Conservation (phyloP, 1,284 basidiomycete species). For the Moesziomyces sp. region DNA sequence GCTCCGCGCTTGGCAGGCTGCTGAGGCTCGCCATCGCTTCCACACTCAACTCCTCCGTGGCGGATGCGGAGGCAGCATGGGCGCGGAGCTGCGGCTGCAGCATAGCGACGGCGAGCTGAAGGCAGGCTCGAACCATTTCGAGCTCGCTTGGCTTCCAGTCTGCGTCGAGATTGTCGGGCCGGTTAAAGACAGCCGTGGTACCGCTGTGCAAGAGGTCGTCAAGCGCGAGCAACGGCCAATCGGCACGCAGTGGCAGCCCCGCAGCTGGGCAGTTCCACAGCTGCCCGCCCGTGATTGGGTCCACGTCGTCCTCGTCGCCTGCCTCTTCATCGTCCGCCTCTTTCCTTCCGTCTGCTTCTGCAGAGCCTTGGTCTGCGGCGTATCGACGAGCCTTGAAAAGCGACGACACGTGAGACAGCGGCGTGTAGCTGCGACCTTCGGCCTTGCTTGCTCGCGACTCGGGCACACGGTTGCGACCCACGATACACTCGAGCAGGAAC, state of each 20-base stretch:
- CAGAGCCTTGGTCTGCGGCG: too few species aligned
- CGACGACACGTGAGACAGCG: slow-evolving; percentile 19
- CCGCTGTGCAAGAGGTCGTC: slow-evolving; percentile 77
- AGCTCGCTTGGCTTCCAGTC: slow-evolving; percentile 84
- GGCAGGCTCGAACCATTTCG: slow-evolving; percentile 78
- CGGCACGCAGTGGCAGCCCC: slow-evolving; percentile 76
- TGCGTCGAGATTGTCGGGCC: slow-evolving; percentile 78
- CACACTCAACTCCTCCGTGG: background rate
- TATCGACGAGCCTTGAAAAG: slow-evolving; percentile 23
- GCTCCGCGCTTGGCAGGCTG: slow-evolving; percentile 37
- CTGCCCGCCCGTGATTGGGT: slow-evolving; percentile 66
- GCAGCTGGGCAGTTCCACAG: slow-evolving; percentile 66
- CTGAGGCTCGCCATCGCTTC: slow-evolving; percentile 20
- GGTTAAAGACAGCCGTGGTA: slow-evolving; percentile 66
- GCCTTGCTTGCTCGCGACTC: background rate
- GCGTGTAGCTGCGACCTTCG: slow-evolving; percentile 1
- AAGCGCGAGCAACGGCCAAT: slow-evolving; percentile 81
- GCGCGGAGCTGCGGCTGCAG: slow-evolving; percentile 26
- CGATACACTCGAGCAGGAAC: slow-evolving; percentile 22
- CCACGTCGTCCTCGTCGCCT: slow-evolving; percentile 42
- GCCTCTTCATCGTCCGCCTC: slow-evolving; percentile 63
- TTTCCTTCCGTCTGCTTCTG: slow-evolving; percentile 24
- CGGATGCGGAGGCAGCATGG: background rate
- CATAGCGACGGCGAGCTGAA: slow-evolving; percentile 73
- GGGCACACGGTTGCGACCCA: slow-evolving; percentile 20